Percentiles rank a stretch among this genome's conserved stretches.
phyloP scores from a whole-genome alignment of 345 rosid species.

The Conringia planisiliqua region DNA sequence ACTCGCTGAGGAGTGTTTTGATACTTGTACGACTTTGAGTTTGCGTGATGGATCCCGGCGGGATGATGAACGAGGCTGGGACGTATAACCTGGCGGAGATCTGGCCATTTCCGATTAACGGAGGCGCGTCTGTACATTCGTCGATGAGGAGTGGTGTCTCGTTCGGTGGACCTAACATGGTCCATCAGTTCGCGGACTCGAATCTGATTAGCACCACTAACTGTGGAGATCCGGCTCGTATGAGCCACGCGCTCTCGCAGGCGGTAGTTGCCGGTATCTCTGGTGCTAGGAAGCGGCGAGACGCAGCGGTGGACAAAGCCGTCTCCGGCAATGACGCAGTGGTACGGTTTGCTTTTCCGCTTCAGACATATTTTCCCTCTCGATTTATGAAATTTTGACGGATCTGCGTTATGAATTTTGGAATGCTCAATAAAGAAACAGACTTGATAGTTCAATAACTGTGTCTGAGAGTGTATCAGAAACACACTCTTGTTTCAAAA shows the following conservation, averaged over 20 bases:
- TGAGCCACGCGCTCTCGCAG: constrained; percentile 39
- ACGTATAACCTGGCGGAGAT: constrained; percentile 60
- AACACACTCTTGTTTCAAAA: neutral
- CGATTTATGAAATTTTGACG: neutral
- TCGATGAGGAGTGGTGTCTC: constrained; percentile 35
- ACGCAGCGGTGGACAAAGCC: constrained; percentile 33
- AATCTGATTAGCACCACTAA: constrained; percentile 29
- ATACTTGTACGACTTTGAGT: neutral
- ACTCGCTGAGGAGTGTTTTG: neutral
- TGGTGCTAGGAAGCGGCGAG: constrained; percentile 52
- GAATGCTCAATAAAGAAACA: neutral
- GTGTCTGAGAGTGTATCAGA: neutral
- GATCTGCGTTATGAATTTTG: neutral
- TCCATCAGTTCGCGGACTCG: constrained; percentile 31
- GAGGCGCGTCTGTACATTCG: constrained; percentile 19
- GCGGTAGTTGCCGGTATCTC: constrained; percentile 20
- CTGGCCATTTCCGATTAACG: constrained; percentile 67
- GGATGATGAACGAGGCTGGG: constrained; percentile 49
- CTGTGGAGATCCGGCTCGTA: constrained; percentile 34
- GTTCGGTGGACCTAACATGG: constrained; percentile 38
- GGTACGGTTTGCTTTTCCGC: constrained; percentile 37
- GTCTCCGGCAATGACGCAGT: constrained; percentile 53
- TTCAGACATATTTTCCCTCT: neutral
- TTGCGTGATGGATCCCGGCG: constrained; percentile 65
- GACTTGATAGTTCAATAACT: neutral